These are phyloP conservation scores for Auricularia sp. DNA, from an alignment of 768 basidiomycete genomes.

Conservation along the genomic window DNA sequence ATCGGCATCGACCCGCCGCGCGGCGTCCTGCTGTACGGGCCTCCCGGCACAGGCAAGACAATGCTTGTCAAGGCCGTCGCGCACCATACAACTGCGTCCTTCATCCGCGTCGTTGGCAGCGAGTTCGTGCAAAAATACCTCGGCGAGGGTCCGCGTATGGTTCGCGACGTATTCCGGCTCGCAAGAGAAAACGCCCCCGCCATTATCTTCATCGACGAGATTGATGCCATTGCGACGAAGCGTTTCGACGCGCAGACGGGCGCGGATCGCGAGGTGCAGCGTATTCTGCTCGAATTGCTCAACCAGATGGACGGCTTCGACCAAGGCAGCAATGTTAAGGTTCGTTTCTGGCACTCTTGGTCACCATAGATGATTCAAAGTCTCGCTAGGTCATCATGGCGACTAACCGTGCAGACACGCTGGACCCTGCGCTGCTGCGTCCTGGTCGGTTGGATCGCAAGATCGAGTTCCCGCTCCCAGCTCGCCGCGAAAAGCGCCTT, in stretches of 20 bases:
- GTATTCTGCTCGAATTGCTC: conserved; percentile 89
- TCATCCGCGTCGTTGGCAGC: conserved; percentile 95
- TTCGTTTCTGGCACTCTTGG: conserved; percentile 20
- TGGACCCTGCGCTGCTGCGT: conserved; percentile 93
- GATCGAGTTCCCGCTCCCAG: conserved; percentile 96
- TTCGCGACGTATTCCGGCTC: conserved; percentile 95
- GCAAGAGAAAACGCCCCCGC: conserved; percentile 94
- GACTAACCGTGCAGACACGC: conserved; percentile 94
- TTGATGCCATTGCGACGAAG: conserved; percentile 98
- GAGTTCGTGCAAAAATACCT: conserved; percentile 99
- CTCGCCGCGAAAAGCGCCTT: conserved; percentile 86
- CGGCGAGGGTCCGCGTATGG: conserved; percentile 99
- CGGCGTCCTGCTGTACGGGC: conserved; percentile 92
- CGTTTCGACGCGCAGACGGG: conserved; percentile 99
- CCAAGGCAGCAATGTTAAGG: conserved; percentile 97
- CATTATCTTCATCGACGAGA: conserved; percentile 99
- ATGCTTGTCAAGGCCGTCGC: conserved; percentile 99
- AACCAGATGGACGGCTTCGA: conserved; percentile 99
- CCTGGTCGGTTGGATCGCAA: conserved; percentile 97
- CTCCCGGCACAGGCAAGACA: conserved; percentile 96
- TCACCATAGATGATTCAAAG: too few species aligned
- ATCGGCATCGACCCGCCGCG: conserved; percentile 99
- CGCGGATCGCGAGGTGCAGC: conserved; percentile 97
- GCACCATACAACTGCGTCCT: conserved; percentile 90
- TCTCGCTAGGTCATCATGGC: conserved; percentile 90